Percentiles rank a stretch among this genome's conserved stretches.
phyloP scores from a whole-genome alignment of 2,329 filamentous ascomycete species.

The Pyrenophora teres region DNA sequence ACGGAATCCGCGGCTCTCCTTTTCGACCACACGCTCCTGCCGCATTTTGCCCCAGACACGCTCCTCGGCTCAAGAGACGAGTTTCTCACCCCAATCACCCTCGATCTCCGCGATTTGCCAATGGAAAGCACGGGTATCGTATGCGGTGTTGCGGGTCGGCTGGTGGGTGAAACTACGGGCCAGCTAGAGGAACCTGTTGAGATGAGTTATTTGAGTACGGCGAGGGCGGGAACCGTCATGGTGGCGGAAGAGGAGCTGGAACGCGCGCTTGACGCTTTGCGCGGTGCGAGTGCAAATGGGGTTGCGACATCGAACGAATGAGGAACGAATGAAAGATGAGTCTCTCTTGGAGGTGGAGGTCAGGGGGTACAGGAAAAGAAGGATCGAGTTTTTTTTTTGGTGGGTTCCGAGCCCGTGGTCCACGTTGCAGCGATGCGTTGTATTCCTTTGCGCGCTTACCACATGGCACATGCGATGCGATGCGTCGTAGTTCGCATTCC shows the following conservation, averaged over 20 bases:
- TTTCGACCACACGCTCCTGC: constrained; percentile 69
- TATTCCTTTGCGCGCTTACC: too few relatives aligned
- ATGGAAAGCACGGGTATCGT: constrained; percentile 93
- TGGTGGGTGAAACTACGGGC: constrained; percentile 70
- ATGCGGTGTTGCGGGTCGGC: constrained; percentile 83
- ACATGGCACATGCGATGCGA: too few relatives aligned
- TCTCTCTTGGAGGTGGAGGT: too few relatives aligned
- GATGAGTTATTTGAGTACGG: constrained; percentile 89
- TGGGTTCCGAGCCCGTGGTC: too few relatives aligned
- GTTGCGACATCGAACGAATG: neutral
- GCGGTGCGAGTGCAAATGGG: constrained; percentile 41
- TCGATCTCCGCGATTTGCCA: constrained; percentile 80
- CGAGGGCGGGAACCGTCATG: constrained; percentile 86
- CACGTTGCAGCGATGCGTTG: too few relatives aligned
- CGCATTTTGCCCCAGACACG: constrained; percentile 62
- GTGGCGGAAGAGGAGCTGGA: constrained; percentile 74
- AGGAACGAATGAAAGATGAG: too few relatives aligned
- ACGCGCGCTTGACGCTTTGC: constrained; percentile 74
- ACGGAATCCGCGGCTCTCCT: constrained; percentile 76
- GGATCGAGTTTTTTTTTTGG: too few relatives aligned
- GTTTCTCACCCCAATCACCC: constrained; percentile 80
- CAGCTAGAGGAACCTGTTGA: constrained; percentile 60
- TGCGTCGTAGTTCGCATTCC: too few relatives aligned
- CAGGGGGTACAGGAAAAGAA: too few relatives aligned
- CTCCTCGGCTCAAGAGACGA: constrained; percentile 76